A percentile compares a stretch with the other conserved stretches of the same genome.
phyloP scores from a whole-genome alignment of 495 filamentous ascomycete genomes.

The Aspergillus leporis region DNA sequence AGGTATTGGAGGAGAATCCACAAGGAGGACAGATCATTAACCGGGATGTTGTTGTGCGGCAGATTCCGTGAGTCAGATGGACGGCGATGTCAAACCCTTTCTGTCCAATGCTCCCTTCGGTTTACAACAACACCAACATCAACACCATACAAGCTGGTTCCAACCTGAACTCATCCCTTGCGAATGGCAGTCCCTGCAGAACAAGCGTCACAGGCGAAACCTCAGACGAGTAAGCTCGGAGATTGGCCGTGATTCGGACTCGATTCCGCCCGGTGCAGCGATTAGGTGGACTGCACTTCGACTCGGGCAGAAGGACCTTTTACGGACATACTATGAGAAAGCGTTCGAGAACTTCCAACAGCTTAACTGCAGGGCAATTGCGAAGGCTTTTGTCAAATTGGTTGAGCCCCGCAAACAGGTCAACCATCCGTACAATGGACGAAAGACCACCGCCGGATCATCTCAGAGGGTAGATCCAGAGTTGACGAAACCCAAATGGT shows the following conservation, averaged over 20 bases:
- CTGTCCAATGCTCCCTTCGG: constrained; percentile 6
- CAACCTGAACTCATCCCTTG: constrained; percentile 38
- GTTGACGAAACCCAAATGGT: constrained; percentile 68
- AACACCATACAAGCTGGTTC: constrained; percentile 22
- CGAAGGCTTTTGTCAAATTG: constrained; percentile 73
- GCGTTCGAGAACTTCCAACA: constrained; percentile 69
- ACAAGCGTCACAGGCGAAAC: constrained; percentile 34
- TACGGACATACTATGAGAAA: constrained; percentile 64
- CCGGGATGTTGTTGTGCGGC: background rate
- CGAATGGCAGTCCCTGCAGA: constrained; percentile 36
- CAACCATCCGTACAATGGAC: constrained; percentile 70
- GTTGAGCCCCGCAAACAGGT: constrained; percentile 79
- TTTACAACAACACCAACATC: constrained; percentile 14
- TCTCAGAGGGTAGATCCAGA: constrained; percentile 43
- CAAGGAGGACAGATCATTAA: background rate
- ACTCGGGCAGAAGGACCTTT: constrained; percentile 56
- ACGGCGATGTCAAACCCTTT: constrained; percentile 14
- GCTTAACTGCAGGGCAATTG: constrained; percentile 66
- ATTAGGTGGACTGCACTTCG: constrained; percentile 43
- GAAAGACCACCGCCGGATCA: constrained; percentile 44
- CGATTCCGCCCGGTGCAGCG: constrained; percentile 28
- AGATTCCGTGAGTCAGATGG: constrained; percentile 16
- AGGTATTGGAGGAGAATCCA: background rate
- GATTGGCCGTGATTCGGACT: constrained; percentile 18
- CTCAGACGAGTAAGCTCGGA: constrained; percentile 19